These are phyloP conservation scores for Neonectria punicea DNA, from an alignment of 2,329 filamentous ascomycete genomes.

Conservation along the genomic window DNA sequence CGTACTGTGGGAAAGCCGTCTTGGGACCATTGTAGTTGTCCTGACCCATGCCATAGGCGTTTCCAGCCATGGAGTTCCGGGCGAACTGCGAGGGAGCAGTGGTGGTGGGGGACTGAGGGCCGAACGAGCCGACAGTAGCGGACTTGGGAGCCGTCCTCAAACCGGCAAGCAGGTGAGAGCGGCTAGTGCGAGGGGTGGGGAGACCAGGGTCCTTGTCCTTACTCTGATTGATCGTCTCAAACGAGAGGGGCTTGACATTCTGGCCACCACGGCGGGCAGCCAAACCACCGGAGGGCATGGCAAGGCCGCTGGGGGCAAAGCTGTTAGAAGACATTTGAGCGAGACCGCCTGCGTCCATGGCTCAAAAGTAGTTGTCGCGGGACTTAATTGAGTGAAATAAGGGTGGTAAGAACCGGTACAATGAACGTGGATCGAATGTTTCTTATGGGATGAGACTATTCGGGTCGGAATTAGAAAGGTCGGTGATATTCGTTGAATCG, in stretches of 20 bases:
- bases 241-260: slow-evolving; percentile 90
- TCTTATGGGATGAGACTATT: slow-evolving; percentile 31
- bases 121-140: slow-evolving; percentile 75
- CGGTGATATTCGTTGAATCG: slow-evolving; percentile 29
- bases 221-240: slow-evolving; percentile 76
- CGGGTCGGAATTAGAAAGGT: slow-evolving; percentile 37
- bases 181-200: slow-evolving; percentile 90
- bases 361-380: slow-evolving; percentile 50
- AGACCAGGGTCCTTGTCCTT: slow-evolving; percentile 72
- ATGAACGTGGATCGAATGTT: slow-evolving; percentile 34
- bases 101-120: slow-evolving; percentile 69
- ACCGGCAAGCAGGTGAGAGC: slow-evolving; percentile 92
- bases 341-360: slow-evolving; percentile 97
- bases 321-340: slow-evolving; percentile 97
- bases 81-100: slow-evolving; percentile 53
- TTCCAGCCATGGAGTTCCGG: slow-evolving; percentile 57
- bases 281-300: slow-evolving; percentile 81
- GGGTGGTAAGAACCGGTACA: slow-evolving; percentile 28
- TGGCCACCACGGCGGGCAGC: slow-evolving; percentile 86
- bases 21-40: slow-evolving; percentile 63
- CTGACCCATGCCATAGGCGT: slow-evolving; percentile 57
- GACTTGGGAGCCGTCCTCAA: slow-evolving; percentile 94
- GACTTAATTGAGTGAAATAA: slow-evolving; percentile 10
- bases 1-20: slow-evolving; percentile 65
- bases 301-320: slow-evolving; percentile 76